A percentile compares a stretch with the other conserved stretches of the same genome.
phyloP scores from a whole-genome alignment of 2,329 filamentous ascomycete species.

The Zymoseptoria tritici region DNA sequence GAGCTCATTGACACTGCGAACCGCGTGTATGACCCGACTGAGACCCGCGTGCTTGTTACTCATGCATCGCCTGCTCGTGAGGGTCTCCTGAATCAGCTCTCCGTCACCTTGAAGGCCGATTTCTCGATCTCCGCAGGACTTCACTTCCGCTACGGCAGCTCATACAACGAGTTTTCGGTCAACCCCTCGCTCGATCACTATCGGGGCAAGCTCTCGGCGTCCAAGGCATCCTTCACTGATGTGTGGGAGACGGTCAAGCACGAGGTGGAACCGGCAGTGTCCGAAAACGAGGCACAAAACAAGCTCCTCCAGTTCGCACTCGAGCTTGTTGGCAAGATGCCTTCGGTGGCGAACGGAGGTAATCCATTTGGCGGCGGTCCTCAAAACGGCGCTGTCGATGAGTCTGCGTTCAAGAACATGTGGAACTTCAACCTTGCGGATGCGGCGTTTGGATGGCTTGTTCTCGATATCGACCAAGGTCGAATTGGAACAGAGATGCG shows the following conservation, averaged over 20 bases:
- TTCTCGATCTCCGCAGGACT: constrained; percentile 96
- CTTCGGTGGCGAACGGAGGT: constrained; percentile 83
- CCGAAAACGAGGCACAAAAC: constrained; percentile 89
- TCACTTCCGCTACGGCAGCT: constrained; percentile 97
- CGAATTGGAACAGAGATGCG: constrained; percentile 98
- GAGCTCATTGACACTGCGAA: constrained; percentile 97
- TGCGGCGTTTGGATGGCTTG: constrained; percentile 92
- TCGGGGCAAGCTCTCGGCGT: constrained; percentile 93
- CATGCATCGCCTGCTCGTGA: constrained; percentile 95
- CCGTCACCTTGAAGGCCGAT: constrained; percentile 92
- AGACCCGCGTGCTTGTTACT: constrained; percentile 93
- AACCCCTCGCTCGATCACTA: constrained; percentile 98
- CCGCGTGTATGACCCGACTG: constrained; percentile 94
- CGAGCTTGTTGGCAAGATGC: constrained; percentile 97
- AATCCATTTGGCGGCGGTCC: constrained; percentile 91
- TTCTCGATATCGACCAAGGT: constrained; percentile 89
- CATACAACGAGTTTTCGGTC: constrained; percentile 99
- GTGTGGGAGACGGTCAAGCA: constrained; percentile 98
- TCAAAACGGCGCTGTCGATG: constrained; percentile 81
- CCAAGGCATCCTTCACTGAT: constrained; percentile 97
- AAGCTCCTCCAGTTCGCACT: constrained; percentile 85
- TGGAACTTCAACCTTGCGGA: constrained; percentile 99
- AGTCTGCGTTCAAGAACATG: constrained; percentile 99
- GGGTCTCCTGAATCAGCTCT: constrained; percentile 93
- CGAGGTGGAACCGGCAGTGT: constrained; percentile 90